These are phyloP conservation scores for Schwanniomyces sp. DNA, from an alignment of 805 yeast species.

Conservation along the genomic window DNA sequence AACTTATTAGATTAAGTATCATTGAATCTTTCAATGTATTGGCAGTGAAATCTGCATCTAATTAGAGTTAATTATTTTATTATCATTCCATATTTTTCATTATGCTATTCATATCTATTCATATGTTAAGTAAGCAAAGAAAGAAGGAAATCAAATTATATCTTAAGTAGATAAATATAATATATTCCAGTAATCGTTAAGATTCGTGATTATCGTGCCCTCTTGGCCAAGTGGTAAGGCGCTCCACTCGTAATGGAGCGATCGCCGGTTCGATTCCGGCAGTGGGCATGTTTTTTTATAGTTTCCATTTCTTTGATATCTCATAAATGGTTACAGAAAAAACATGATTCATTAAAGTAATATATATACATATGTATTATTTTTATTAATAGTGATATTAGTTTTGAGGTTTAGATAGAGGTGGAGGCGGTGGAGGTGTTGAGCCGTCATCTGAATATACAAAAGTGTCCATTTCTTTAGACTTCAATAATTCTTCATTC, in stretches of 20 bases:
- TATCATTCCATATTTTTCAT: neutral
- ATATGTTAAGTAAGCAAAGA: too few species aligned
- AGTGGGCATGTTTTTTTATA: conserved; percentile 40
- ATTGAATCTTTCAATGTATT: conserved; percentile 24
- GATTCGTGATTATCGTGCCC: conserved; percentile 23
- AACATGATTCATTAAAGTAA: neutral
- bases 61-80: neutral
- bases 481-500: conserved; percentile 44
- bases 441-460: conserved; percentile 3
- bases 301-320: too few species aligned
- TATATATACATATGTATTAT: conserved; percentile 1
- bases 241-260: conserved; percentile 56
- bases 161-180: too few species aligned
- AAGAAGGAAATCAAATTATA: neutral
- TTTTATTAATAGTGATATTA: neutral
- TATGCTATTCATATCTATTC: too few species aligned
- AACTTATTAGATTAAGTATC: conserved; percentile 20
- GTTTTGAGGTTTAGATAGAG: conserved; percentile 5
- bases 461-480: conserved; percentile 33
- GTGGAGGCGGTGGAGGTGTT: conserved; percentile 33
- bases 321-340: neutral
- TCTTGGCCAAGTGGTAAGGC: conserved; percentile 57
- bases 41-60: conserved; percentile 16
- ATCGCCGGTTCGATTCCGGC: conserved; percentile 56
- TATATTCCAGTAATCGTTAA: too few species aligned